These are phyloP conservation scores for Nyctanthes arbortristis DNA, from an alignment of 257 asterid genomes.

Conservation along the genomic window DNA sequence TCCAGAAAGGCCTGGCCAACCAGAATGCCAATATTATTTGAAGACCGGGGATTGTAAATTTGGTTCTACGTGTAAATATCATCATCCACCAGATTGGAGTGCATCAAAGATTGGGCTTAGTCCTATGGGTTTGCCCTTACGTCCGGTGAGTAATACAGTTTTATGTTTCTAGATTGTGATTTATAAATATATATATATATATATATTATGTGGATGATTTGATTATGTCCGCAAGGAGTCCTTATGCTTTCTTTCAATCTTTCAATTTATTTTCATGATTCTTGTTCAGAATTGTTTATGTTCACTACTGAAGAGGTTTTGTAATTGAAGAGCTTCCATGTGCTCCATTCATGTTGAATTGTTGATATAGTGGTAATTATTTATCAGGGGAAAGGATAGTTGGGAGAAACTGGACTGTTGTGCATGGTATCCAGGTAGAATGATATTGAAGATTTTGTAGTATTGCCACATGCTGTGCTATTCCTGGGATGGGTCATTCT, in stretches of 20 bases:
- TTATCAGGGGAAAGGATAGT: neutral
- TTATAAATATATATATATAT: too few species aligned
- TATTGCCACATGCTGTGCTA: neutral
- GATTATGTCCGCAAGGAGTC: neutral
- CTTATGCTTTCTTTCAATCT: too few species aligned
- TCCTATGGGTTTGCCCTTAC: slow-evolving; percentile 85
- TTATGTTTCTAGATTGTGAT: slow-evolving; percentile 4
- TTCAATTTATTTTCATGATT: neutral
- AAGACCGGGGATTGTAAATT: slow-evolving; percentile 89
- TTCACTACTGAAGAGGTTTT: neutral
- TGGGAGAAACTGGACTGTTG: too few species aligned
- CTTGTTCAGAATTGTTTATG: neutral
- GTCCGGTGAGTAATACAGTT: slow-evolving; percentile 63
- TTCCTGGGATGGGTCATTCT: neutral
- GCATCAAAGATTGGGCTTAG: slow-evolving; percentile 61
- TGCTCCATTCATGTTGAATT: neutral
- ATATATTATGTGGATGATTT: neutral
- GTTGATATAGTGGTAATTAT: neutral
- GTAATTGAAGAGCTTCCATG: neutral
- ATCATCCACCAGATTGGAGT: slow-evolving; percentile 79
- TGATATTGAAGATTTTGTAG: neutral
- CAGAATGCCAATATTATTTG: slow-evolving; percentile 78
- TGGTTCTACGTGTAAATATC: slow-evolving; percentile 85
- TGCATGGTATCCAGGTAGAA: neutral
- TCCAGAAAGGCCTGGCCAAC: slow-evolving; percentile 92